Conservation (phyloP, 208 protist species). For the Kentomonas sorsogonicus region DNA sequence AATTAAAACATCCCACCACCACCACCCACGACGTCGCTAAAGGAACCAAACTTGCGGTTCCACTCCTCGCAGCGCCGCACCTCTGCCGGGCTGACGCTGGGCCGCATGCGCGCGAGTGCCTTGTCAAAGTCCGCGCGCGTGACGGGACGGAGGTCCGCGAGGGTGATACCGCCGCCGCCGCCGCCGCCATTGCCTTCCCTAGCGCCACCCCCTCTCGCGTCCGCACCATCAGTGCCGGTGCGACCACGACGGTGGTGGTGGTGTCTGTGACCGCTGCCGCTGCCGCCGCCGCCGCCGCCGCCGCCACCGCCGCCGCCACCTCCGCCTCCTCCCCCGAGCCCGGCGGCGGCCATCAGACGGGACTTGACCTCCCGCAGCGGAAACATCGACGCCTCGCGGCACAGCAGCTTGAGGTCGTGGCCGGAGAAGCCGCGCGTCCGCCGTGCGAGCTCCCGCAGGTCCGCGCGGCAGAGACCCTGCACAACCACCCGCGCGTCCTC, state of each 20-base stretch:
- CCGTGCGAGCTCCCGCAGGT: constrained; percentile 33
- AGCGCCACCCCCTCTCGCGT: too few species aligned
- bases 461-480: constrained; percentile 26
- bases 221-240: too few species aligned
- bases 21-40: constrained; percentile 26
- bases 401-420: constrained; percentile 72
- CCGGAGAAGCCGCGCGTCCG: constrained; percentile 72
- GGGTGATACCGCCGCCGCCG: constrained; percentile 43
- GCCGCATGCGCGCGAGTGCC: constrained; percentile 67
- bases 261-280: too few species aligned
- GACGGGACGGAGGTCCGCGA: constrained; percentile 54
- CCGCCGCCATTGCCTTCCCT: too few species aligned
- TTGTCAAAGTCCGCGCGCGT: constrained; percentile 63
- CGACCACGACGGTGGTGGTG: too few species aligned
- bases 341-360: too few species aligned
- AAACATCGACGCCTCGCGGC: constrained; percentile 71
- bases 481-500: constrained; percentile 12
- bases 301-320: too few species aligned
- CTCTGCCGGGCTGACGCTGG: constrained; percentile 69
- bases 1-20: constrained; percentile 7
- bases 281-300: too few species aligned
- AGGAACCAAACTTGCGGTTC: constrained; percentile 82
- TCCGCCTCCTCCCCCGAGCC: too few species aligned
- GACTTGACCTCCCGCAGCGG: constrained; percentile 60
- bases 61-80: constrained; percentile 74